phyloP scores from a whole-genome alignment of 1,139 yeast genomes.

The Suzukiozyma palmioleophila region DNA sequence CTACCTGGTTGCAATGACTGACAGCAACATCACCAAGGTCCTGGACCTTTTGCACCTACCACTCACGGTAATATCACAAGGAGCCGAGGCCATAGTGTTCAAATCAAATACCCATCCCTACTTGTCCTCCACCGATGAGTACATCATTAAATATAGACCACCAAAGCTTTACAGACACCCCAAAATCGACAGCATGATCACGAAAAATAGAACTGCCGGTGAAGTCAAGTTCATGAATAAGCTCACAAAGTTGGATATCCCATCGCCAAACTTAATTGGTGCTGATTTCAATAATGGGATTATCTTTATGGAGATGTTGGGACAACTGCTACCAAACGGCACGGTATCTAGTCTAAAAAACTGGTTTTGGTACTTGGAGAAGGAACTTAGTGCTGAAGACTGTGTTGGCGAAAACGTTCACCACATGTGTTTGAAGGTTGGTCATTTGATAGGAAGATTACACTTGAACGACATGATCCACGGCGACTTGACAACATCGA shows the following conservation, averaged over 20 bases:
- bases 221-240: constrained; percentile 77
- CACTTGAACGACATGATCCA: constrained; percentile 82
- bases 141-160: constrained; percentile 82
- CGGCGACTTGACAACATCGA: constrained; percentile 93
- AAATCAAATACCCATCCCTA: constrained; percentile 67
- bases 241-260: constrained; percentile 51
- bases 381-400: constrained; percentile 14
- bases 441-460: constrained; percentile 63
- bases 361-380: constrained; percentile 63
- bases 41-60: constrained; percentile 43
- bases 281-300: constrained; percentile 76
- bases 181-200: constrained; percentile 66
- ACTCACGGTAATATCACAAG: constrained; percentile 66
- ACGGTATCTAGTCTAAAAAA: constrained; percentile 60
- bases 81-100: constrained; percentile 93
- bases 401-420: constrained; percentile 37
- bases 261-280: constrained; percentile 66
- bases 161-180: constrained; percentile 88
- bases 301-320: constrained; percentile 84
- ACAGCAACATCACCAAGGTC: constrained; percentile 36
- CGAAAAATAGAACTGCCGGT: constrained; percentile 75
- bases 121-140: constrained; percentile 35
- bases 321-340: constrained; percentile 45
- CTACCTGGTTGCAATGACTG: constrained; percentile 37
- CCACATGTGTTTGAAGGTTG: constrained; percentile 49